These are phyloP conservation scores for Cicer yamashitae DNA, from an alignment of 306 rosid genomes.

Conservation along the genomic window DNA sequence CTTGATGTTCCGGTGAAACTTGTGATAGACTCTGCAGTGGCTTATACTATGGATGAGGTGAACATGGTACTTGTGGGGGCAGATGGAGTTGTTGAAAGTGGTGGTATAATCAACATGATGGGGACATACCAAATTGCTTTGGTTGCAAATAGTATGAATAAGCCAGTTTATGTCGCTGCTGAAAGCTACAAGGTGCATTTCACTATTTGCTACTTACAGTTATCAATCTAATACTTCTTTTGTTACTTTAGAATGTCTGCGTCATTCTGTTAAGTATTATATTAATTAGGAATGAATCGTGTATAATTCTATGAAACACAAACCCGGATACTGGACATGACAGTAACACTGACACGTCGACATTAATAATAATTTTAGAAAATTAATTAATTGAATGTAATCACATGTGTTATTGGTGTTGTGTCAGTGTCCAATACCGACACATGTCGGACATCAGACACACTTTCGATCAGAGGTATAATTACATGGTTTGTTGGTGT, in stretches of 20 bases:
- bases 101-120: constrained; percentile 97
- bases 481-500: constrained; percentile 25
- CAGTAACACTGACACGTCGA: too few species aligned
- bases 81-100: constrained; percentile 96
- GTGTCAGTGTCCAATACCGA: too few species aligned
- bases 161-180: constrained; percentile 94
- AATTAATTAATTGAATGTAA: too few species aligned
- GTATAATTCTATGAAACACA: not conserved
- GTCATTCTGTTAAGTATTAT: constrained; percentile 8
- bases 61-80: constrained; percentile 98
- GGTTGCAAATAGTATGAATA: constrained; percentile 88
- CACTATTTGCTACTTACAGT: constrained; percentile 1
- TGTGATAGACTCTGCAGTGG: constrained; percentile 93
- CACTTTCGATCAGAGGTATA: too few species aligned
- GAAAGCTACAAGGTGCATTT: constrained; percentile 89
- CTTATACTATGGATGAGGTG: constrained; percentile 95
- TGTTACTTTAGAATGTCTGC: constrained; percentile 23
- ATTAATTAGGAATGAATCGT: constrained; percentile 25
- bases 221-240: constrained; percentile 16
- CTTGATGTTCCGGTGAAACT: constrained; percentile 91
- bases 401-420: too few species aligned
- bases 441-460: too few species aligned
- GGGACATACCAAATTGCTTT: constrained; percentile 94
- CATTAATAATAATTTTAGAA: too few species aligned
- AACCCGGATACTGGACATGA: too few species aligned